Percentiles rank a stretch among this genome's conserved stretches.
phyloP scores from a whole-genome alignment of 1,284 basidiomycete species.

The Veloboletus limbatus region DNA sequence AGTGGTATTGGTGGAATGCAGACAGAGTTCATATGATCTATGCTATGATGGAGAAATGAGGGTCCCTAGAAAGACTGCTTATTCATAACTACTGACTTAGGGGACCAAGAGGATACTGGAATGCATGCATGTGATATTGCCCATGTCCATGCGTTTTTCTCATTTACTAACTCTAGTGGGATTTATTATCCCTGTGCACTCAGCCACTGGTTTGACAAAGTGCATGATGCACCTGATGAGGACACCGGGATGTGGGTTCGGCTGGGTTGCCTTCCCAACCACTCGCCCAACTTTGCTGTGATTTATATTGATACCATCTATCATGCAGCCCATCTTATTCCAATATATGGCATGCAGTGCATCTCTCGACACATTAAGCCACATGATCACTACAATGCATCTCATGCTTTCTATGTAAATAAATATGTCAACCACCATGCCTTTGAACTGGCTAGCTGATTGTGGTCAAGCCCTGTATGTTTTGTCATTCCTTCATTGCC shows the following conservation, averaged over 20 bases:
- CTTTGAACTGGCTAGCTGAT: too few species aligned
- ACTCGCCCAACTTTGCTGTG: background rate
- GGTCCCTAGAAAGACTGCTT: too few species aligned
- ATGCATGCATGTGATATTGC: background rate
- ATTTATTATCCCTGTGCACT: background rate
- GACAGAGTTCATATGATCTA: background rate
- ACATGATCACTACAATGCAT: slow-evolving; percentile 2
- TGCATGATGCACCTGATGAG: background rate
- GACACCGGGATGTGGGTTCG: background rate
- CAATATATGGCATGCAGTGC: background rate
- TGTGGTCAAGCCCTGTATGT: too few species aligned
- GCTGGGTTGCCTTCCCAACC: background rate
- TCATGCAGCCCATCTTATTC: slow-evolving; percentile 7
- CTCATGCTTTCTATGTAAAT: slow-evolving; percentile 10
- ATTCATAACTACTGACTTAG: too few species aligned
- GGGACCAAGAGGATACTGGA: background rate
- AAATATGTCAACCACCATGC: too few species aligned
- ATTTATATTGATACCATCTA: slow-evolving; percentile 2
- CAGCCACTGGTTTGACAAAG: background rate
- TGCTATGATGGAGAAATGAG: background rate
- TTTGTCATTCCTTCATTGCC: too few species aligned
- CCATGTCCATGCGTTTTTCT: background rate
- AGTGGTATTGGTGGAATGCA: background rate
- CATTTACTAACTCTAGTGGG: background rate
- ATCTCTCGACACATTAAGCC: background rate